Conservation (phyloP, 257 asterid species). For the Ophiorrhiza pumila region DNA sequence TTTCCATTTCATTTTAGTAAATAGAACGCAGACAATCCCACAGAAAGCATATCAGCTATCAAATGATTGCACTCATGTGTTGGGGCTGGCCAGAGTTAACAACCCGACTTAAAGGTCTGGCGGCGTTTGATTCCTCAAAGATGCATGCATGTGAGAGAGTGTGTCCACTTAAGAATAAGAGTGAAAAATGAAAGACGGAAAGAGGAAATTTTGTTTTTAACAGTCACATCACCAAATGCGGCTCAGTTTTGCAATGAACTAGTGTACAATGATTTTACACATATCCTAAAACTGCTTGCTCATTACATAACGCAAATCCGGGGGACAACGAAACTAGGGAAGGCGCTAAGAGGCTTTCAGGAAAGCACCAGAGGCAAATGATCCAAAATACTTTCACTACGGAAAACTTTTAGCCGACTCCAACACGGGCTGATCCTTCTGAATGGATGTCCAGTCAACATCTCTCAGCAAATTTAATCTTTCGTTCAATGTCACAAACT, state of each 20-base stretch:
- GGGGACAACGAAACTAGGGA: too few species aligned
- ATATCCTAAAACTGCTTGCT: too few species aligned
- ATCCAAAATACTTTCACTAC: slow-evolving; percentile 3
- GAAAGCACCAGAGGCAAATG: background rate
- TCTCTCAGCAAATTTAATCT: slow-evolving; percentile 58
- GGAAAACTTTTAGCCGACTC: slow-evolving; percentile 39
- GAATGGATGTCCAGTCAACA: slow-evolving; percentile 62
- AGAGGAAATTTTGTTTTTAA: background rate
- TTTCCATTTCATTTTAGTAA: too few species aligned
- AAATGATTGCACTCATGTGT: too few species aligned
- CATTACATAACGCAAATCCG: too few species aligned
- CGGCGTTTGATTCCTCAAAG: too few species aligned
- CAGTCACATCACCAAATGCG: background rate
- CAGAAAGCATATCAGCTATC: too few species aligned
- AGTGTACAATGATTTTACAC: background rate
- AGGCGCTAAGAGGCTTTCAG: too few species aligned
- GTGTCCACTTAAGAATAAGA: background rate
- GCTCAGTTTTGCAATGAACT: background rate
- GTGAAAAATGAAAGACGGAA: background rate
- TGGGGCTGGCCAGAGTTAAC: too few species aligned
- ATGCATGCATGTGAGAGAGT: too few species aligned
- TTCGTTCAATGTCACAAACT: slow-evolving; percentile 56
- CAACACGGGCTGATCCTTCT: slow-evolving; percentile 33
- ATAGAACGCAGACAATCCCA: too few species aligned
- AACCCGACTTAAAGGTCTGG: too few species aligned